Conservation (phyloP, 371 early-diverging fungal species). For the Smittium culicis region DNA sequence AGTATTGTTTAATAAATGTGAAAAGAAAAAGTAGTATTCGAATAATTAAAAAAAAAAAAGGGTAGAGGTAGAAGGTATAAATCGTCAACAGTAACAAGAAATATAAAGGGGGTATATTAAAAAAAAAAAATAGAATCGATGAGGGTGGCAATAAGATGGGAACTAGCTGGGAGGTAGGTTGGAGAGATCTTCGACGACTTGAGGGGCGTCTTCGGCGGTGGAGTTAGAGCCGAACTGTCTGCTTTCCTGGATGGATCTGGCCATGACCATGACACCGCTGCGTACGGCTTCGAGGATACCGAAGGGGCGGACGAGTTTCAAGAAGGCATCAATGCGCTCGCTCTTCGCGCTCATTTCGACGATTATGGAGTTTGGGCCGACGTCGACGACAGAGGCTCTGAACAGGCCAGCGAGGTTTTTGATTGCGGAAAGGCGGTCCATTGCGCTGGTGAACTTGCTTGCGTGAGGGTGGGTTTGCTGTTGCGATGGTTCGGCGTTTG, state of each 20-base stretch:
- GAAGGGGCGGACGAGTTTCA: slow-evolving; percentile 80
- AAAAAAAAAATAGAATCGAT: neutral
- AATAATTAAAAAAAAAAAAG: no score
- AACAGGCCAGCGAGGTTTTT: slow-evolving; percentile 72
- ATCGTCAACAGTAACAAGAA: no score
- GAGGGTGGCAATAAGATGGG: neutral
- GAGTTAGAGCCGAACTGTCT: slow-evolving; percentile 36
- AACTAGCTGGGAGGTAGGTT: slow-evolving; percentile 82
- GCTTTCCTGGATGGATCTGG: slow-evolving; percentile 65
- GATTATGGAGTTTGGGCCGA: slow-evolving; percentile 61
- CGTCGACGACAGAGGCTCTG: slow-evolving; percentile 79
- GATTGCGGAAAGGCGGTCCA: slow-evolving; percentile 63
- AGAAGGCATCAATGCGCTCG: slow-evolving; percentile 72
- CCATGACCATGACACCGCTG: slow-evolving; percentile 91
- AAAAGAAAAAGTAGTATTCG: no score
- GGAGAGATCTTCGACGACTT: slow-evolving; percentile 57
- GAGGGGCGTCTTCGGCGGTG: slow-evolving; percentile 37
- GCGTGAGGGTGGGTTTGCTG: neutral
- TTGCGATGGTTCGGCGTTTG: neutral
- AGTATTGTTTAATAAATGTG: no score
- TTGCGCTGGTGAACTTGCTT: slow-evolving; percentile 40
- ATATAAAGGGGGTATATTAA: neutral
- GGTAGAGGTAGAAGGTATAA: no score
- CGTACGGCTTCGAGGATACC: slow-evolving; percentile 89
- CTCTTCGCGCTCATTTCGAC: slow-evolving; percentile 81